Conservation (phyloP, 176 grass and related monocot genomes). For the Triticum timopheevii region DNA sequence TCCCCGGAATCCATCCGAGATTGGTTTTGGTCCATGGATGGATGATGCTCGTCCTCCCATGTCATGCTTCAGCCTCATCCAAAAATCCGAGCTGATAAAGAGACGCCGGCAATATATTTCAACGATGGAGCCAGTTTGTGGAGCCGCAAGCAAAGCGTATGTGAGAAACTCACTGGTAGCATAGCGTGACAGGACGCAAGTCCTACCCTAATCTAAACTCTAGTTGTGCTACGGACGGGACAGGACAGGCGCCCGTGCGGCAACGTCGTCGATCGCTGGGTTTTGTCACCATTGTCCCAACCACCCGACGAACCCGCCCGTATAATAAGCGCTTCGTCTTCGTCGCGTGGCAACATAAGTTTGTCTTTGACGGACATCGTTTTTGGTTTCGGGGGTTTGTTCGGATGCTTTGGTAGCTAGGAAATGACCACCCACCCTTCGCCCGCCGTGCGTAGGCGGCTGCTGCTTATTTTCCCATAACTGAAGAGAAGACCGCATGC, state of each 20-base stretch:
- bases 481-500: no score
- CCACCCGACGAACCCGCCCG: conserved; percentile 20
- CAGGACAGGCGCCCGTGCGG: conserved; percentile 13
- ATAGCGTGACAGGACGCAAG: neutral
- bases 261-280: conserved; percentile 15
- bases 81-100: no score
- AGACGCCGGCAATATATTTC: no score
- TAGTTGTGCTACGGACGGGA: neutral
- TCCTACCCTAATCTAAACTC: neutral
- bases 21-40: neutral
- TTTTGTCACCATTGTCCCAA: conserved; percentile 50
- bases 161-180: neutral
- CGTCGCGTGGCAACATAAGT: conserved; percentile 26
- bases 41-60: neutral
- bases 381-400: neutral
- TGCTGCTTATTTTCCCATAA: neutral
- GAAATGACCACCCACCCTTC: conserved; percentile 26
- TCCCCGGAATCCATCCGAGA: neutral
- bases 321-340: neutral
- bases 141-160: no score
- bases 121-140: no score
- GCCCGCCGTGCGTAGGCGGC: neutral
- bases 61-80: no score
- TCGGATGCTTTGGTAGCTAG: neutral
- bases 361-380: conserved; percentile 31